These are phyloP conservation scores for Myxozyma mucilagina DNA, from an alignment of 805 yeast genomes.

Conservation along the genomic window DNA sequence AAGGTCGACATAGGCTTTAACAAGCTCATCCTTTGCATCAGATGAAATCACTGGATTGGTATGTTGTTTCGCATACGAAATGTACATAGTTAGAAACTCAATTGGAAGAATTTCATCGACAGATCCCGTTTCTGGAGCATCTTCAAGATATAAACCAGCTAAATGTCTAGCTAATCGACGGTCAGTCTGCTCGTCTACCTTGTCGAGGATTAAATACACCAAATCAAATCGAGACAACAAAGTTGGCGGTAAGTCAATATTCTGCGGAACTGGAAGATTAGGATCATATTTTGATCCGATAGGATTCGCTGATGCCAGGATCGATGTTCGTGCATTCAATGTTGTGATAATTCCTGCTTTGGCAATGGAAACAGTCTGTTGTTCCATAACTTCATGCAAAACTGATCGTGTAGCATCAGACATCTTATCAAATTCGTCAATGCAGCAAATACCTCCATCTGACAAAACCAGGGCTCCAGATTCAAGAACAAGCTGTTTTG, in stretches of 20 bases:
- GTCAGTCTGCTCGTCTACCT: conserved; percentile 83
- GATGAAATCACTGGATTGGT: conserved; percentile 75
- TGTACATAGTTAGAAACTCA: conserved; percentile 82
- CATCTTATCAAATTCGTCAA: conserved; percentile 99
- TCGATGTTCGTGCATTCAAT: conserved; percentile 91
- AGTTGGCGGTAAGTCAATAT: conserved; percentile 96
- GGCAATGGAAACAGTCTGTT: conserved; percentile 96
- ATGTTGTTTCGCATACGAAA: conserved; percentile 91
- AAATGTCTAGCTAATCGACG: conserved; percentile 86
- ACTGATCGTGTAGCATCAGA: conserved; percentile 91
- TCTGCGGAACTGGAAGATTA: conserved; percentile 88
- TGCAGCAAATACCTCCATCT: conserved; percentile 98
- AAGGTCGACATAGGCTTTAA: conserved; percentile 87
- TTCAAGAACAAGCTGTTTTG: conserved; percentile 89
- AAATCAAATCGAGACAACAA: conserved; percentile 90
- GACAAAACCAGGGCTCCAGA: conserved; percentile 94
- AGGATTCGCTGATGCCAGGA: conserved; percentile 95
- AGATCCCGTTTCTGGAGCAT: conserved; percentile 72
- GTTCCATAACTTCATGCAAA: conserved; percentile 98
- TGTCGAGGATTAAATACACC: conserved; percentile 88
- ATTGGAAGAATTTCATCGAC: conserved; percentile 72
- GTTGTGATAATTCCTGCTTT: conserved; percentile 98
- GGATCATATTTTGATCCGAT: conserved; percentile 95
- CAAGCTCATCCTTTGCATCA: conserved; percentile 81
- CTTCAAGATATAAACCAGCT: conserved; percentile 89